Base-by-base conservation (phyloP, 2,329 filamentous ascomycete genomes). In the Zelopaecilomyces penicillatus region DNA sequence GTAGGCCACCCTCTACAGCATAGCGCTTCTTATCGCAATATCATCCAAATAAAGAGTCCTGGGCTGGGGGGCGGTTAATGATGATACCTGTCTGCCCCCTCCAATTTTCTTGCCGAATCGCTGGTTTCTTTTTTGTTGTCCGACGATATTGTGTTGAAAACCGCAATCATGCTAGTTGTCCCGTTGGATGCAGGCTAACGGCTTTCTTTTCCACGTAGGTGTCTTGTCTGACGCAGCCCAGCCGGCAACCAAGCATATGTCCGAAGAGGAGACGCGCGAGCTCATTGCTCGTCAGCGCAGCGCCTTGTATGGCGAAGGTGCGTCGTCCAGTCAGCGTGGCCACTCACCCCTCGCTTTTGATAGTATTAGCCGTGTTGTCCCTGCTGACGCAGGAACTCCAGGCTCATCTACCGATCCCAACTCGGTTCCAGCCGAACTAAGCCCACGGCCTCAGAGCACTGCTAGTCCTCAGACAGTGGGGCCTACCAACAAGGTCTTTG, bases 231-330 rank as follows among this genome's bases (percentile, higher is more conserved):
- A 78, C 43, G 55, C 71, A 43, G 47, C 60, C 49, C 58, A 62
- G 37, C 57, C 53, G 41, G 51, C 49, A 44, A 77, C 74, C 74
- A 96, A 96, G 74, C 83, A 73, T 61, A 86, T 95, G 85, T 94
- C 85, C 63, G 93, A 97, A 71, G 90, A 96, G 58, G 90, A 95
- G 61, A 91, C 91, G 58, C 88, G 91, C 57, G 91, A 97, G 58
- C 76, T 97, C 65, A 95, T 97, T 67, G 87, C 90, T 56, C 90
- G 91, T 61, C 93, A 97, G 70, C 89, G 94, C 67, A 90, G 85
- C 66, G 90, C 91, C 53, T 71, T 98, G 54, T 98, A 97, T 66
- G 88, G 89, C 62, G 87, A 87, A 61, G 74, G 74, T 8, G 64
- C 76, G 42, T 73, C 78, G 39, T 74, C 76, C 36, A 82, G 78